Base-by-base conservation (phyloP, 2,329 filamentous ascomycete species). In the Gremmenia infestans region DNA sequence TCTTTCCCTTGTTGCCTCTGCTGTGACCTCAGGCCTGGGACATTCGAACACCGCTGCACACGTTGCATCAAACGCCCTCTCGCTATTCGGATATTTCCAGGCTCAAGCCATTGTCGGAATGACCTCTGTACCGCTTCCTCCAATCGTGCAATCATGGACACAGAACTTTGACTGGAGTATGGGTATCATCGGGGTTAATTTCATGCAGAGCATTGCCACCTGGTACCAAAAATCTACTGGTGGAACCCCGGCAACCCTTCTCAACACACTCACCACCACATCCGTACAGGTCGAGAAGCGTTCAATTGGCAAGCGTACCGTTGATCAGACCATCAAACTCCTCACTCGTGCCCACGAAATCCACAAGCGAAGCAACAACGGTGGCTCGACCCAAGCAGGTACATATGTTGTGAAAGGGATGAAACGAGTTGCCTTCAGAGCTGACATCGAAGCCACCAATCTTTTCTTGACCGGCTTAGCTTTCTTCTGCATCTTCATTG, bases 111-210 rank as follows among this genome's bases (percentile, higher is more conserved):
- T 97, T 72, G 79, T 96, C 66, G 92, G 92, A 61, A 86, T 97
- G 73, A 89, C 87, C 53, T 83, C 87, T 19, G 87, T 97, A 14
- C 78, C 80, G 47, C 81, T 96, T 53, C 93, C 93, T 9, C 93
- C 93, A 0, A 89, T 96, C 59, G 93, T 96, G 53, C 81, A 89
- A 67, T 82, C 92, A 0, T 97, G 93, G 93, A 96, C 92, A 1
- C 92, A 97, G 74, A 93, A 97, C 74, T 97, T 97, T 76, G 89
- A 95, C 70, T 97, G 93, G 93, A 95, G 88, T 68, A 94, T 97
- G 90, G 93, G 93, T 65, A 91, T 97, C 66, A 96, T 97, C 67
- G 82, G 83, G 51, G 80, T 97, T 43, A 79, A 78, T n/a, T 97
- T 96, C 72, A 82, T 97, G 75, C 91, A 97, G 75, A 79, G 78